Conservation (phyloP, 1,284 basidiomycete species). For the Trametes pubescens region DNA sequence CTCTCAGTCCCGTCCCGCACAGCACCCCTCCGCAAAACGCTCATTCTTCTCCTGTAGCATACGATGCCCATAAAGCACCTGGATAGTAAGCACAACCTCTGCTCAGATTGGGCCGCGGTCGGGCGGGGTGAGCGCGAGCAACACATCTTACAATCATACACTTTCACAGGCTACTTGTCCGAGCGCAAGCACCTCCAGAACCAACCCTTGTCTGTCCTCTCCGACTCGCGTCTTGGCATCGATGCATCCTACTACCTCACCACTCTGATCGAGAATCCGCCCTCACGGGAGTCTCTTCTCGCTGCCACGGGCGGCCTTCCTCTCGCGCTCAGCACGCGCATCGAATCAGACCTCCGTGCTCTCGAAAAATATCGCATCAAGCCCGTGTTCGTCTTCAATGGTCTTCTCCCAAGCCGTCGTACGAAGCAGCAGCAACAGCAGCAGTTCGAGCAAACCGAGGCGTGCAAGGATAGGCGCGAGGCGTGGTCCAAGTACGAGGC, state of each 20-base stretch:
- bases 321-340: constrained; percentile 83
- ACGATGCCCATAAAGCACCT: constrained; percentile 63
- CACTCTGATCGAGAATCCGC: constrained; percentile 78
- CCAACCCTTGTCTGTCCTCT: constrained; percentile 83
- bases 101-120: constrained; percentile 2
- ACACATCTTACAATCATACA: constrained; percentile 21
- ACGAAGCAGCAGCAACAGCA: constrained; percentile 63
- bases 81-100: constrained; percentile 51
- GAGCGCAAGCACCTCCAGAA: constrained; percentile 91
- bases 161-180: constrained; percentile 73
- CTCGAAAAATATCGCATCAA: constrained; percentile 95
- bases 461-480: constrained; percentile 77
- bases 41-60: constrained; percentile 13
- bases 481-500: constrained; percentile 93
- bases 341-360: constrained; percentile 90
- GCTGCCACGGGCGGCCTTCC: constrained; percentile 95
- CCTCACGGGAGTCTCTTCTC: constrained; percentile 87
- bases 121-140: constrained; percentile 17
- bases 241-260: constrained; percentile 94
- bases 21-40: constrained; percentile 21
- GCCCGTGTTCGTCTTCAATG: constrained; percentile 97
- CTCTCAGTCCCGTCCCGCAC: constrained; percentile 10
- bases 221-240: constrained; percentile 95
- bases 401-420: constrained; percentile 76
- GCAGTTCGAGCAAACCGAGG: constrained; percentile 71